phyloP scores from a whole-genome alignment of 257 asterid species.

The Craterostigma plantagineum region DNA sequence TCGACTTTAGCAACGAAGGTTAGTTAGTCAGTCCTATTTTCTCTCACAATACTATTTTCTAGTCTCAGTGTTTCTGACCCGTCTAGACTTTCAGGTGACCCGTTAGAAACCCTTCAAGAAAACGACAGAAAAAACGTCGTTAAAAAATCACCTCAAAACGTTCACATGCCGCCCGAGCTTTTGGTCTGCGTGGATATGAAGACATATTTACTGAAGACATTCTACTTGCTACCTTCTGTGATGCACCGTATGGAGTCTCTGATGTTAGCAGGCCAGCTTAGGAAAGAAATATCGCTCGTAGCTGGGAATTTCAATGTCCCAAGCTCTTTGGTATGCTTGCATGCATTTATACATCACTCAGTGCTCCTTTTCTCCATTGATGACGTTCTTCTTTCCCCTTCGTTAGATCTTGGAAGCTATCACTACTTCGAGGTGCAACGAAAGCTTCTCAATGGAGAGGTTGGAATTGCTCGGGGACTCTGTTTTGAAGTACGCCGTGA shows the following conservation, averaged over 20 bases:
- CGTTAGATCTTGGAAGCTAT: slow-evolving; percentile 79
- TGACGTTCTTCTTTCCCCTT: neutral
- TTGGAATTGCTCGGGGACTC: slow-evolving; percentile 93
- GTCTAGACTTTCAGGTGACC: slow-evolving; percentile 1
- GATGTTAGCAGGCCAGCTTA: slow-evolving; percentile 87
- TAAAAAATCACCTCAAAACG: slow-evolving; percentile 42
- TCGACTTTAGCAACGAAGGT: slow-evolving; percentile 77
- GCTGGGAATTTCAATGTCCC: slow-evolving; percentile 29
- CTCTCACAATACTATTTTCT: neutral
- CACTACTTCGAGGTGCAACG: slow-evolving; percentile 63
- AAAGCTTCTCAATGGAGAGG: slow-evolving; percentile 90
- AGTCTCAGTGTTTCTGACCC: neutral
- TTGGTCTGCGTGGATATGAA: slow-evolving; percentile 39
- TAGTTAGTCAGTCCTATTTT: slow-evolving; percentile 10
- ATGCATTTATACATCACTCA: no score
- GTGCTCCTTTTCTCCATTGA: neutral
- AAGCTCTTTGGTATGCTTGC: slow-evolving; percentile 54
- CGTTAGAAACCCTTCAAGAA: slow-evolving; percentile 6
- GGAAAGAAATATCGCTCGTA: slow-evolving; percentile 38
- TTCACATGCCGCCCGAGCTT: slow-evolving; percentile 84
- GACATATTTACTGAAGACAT: slow-evolving; percentile 41
- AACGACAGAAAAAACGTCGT: slow-evolving; percentile 11
- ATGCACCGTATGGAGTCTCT: slow-evolving; percentile 82
- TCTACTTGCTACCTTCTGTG: slow-evolving; percentile 84
- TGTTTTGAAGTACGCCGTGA: slow-evolving; percentile 54